Evolutionary conservation across 2,329 filamentous ascomycete species (phyloP).

Genomic region (Nothopassalora personata): DNA sequence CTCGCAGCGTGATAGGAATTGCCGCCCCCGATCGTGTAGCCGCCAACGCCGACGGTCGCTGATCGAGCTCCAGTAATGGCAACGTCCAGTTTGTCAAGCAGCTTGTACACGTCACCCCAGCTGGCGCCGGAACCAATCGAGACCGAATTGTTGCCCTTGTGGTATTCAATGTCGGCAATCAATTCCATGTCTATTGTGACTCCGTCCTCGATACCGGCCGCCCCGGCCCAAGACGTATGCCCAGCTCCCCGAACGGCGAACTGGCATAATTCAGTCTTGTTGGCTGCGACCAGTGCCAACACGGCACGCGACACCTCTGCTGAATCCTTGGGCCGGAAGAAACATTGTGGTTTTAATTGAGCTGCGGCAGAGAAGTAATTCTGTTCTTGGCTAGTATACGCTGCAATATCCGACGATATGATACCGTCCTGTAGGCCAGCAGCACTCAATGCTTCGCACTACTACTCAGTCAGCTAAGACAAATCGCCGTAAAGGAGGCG

Average conservation of each 20-base stretch:
- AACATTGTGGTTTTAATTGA: constrained; percentile 10
- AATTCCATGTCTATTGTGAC: constrained; percentile 19
- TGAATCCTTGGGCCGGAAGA: constrained; percentile 7
- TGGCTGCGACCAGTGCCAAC: constrained; percentile 11
- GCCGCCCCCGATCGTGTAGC: constrained; percentile 24
- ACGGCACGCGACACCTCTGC: constrained; percentile 8
- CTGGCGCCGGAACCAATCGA: constrained; percentile 43
- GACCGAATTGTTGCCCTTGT: constrained; percentile 33
- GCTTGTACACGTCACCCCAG: constrained; percentile 42
- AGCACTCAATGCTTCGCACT: no score
- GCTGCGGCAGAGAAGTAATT: constrained; percentile 16
- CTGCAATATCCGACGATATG: not conserved
- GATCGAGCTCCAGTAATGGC: constrained; percentile 42
- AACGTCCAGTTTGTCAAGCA: constrained; percentile 38
- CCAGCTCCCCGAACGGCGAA: constrained; percentile 25
- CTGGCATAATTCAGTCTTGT: constrained; percentile 13
- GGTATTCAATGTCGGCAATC: constrained; percentile 26
- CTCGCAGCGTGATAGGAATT: constrained; percentile 21
- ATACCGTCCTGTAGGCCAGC: no score
- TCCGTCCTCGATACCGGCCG: constrained; percentile 21
- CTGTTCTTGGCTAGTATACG: constrained; percentile 5
- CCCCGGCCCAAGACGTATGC: constrained; percentile 21
- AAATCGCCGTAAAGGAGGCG: no score
- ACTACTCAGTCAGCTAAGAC: no score
- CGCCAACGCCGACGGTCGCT: constrained; percentile 22